Conservation (phyloP, 2,329 filamentous ascomycete genomes). For the Bipolaris victoriae region DNA sequence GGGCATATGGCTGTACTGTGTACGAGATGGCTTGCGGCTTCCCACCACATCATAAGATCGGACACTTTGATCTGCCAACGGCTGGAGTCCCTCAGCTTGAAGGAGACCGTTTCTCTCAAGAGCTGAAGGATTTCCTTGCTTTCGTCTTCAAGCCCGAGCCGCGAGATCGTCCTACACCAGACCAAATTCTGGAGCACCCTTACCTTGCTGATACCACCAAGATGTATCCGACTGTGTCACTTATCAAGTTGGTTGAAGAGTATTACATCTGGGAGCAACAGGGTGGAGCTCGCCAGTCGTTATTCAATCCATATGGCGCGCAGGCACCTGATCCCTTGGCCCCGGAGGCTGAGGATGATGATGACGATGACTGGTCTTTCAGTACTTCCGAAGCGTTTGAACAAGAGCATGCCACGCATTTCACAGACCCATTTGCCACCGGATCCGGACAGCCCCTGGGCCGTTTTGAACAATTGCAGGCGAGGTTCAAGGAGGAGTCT, state of each 20-base stretch:
- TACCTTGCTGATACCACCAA: slow-evolving; percentile 70
- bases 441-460: slow-evolving; percentile 31
- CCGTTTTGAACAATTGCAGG: slow-evolving; percentile 50
- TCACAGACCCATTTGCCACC: slow-evolving; percentile 55
- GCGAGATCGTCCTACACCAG: slow-evolving; percentile 70
- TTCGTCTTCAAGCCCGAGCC: slow-evolving; percentile 76
- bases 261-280: slow-evolving; percentile 78
- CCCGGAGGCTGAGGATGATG: slow-evolving; percentile 49
- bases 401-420: slow-evolving; percentile 47
- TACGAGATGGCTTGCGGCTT: slow-evolving; percentile 81
- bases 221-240: slow-evolving; percentile 67
- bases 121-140: slow-evolving; percentile 71
- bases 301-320: slow-evolving; percentile 66
- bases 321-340: slow-evolving; percentile 60
- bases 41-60: slow-evolving; percentile 67
- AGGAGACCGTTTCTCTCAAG: slow-evolving; percentile 72
- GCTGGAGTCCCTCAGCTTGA: slow-evolving; percentile 68
- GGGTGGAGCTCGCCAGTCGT: slow-evolving; percentile 71
- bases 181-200: slow-evolving; percentile 71
- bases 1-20: slow-evolving; percentile 82
- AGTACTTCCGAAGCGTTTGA: slow-evolving; percentile 68
- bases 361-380: slow-evolving; percentile 68
- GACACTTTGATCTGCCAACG: slow-evolving; percentile 51
- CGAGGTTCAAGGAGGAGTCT: slow-evolving; percentile 62
- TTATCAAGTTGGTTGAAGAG: slow-evolving; percentile 70